Percentiles rank a stretch among this genome's conserved stretches.
These are phyloP conservation scores for Linum usitatissimum DNA, from an alignment of 345 rosid species.

Conservation along the genomic window DNA sequence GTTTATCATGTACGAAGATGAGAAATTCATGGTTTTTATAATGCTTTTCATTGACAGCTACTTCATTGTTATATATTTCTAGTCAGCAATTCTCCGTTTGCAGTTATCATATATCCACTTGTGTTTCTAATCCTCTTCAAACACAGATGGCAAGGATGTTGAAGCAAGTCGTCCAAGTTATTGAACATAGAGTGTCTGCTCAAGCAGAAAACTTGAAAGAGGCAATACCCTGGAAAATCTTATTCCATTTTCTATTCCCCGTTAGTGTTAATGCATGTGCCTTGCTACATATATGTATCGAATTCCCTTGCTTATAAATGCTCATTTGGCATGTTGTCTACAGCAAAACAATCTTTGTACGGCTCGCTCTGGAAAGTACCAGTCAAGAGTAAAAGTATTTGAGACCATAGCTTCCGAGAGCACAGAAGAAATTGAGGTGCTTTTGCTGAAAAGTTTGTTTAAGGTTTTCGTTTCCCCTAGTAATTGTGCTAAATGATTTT, in stretches of 20 bases:
- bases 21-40: conserved; percentile 15
- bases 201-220: conserved; percentile 61
- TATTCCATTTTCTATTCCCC: conserved; percentile 6
- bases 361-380: conserved; percentile 67
- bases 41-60: conserved; percentile 9
- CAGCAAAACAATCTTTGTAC: conserved; percentile 71
- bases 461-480: not conserved
- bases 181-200: conserved; percentile 61
- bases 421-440: conserved; percentile 70
- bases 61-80: not conserved
- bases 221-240: conserved; percentile 30
- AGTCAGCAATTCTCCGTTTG: not conserved
- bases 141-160: conserved; percentile 47
- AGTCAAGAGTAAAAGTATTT: conserved; percentile 54
- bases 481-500: conserved; percentile 11
- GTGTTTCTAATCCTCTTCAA: conserved; percentile 7
- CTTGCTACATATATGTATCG: not conserved
- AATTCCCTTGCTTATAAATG: conserved; percentile 9
- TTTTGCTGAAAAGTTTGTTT: not conserved
- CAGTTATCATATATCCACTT: conserved; percentile 9
- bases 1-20: conserved; percentile 53
- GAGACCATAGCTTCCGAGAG: conserved; percentile 73
- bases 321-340: conserved; percentile 21
- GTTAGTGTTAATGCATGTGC: conserved; percentile 1
- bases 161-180: conserved; percentile 52